A percentile compares a stretch with the other conserved stretches of the same genome.
phyloP scores from a whole-genome alignment of 2,329 filamentous ascomycete species.

The Hypoxylon sp. region DNA sequence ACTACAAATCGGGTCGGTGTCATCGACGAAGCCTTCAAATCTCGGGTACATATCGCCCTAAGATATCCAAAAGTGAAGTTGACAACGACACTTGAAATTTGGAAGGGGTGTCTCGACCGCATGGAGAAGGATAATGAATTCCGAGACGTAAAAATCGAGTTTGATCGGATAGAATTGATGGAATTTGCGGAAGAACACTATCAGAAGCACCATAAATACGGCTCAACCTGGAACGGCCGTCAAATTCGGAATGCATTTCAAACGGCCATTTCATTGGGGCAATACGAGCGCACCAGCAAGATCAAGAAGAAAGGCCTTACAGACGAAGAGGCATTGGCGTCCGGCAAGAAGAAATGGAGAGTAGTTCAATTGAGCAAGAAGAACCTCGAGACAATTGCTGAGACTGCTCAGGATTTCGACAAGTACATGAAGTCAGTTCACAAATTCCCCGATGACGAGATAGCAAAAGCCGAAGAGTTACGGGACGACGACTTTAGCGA shows the following conservation, averaged over 20 bases:
- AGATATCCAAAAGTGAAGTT: constrained; percentile 39
- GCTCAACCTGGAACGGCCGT: constrained; percentile 46
- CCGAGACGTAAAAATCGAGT: constrained; percentile 26
- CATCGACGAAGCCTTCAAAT: constrained; percentile 49
- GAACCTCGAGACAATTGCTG: constrained; percentile 38
- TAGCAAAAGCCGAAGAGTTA: constrained; percentile 27
- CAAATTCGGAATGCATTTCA: constrained; percentile 52
- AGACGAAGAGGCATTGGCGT: constrained; percentile 20
- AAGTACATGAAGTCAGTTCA: constrained; percentile 27
- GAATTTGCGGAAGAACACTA: constrained; percentile 38
- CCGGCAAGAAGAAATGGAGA: constrained; percentile 30
- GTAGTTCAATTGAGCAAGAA: constrained; percentile 25
- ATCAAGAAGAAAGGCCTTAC: constrained; percentile 22
- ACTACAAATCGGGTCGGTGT: constrained; percentile 47
- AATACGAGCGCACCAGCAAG: constrained; percentile 35
- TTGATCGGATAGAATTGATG: constrained; percentile 27
- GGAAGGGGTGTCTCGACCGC: constrained; percentile 45
- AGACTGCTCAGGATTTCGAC: constrained; percentile 40
- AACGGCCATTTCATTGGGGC: constrained; percentile 45
- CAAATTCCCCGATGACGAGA: constrained; percentile 23
- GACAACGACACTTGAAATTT: constrained; percentile 35
- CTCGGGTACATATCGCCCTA: constrained; percentile 46
- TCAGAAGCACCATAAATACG: constrained; percentile 16
- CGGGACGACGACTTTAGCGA: constrained; percentile 38
- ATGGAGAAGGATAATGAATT: constrained; percentile 38